phyloP scores from a whole-genome alignment of 2,329 filamentous ascomycete genomes.

The Sordariomycetes sp. region DNA sequence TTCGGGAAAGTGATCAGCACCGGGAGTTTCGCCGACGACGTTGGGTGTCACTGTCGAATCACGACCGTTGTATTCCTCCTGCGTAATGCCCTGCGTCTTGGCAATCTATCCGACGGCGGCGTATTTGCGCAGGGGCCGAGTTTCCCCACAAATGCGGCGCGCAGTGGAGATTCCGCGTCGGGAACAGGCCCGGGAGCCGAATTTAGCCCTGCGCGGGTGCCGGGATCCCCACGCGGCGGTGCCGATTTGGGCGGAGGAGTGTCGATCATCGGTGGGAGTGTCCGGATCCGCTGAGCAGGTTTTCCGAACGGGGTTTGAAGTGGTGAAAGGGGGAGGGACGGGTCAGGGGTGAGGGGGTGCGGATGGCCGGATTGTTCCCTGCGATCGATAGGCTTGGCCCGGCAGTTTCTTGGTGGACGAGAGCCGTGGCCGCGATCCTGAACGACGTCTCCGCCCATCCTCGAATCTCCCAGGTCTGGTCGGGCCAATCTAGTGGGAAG shows the following conservation, averaged over 20 bases:
- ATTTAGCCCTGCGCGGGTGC: not conserved
- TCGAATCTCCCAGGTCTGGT: not conserved
- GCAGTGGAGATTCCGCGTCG: not conserved
- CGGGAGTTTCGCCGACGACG: not conserved
- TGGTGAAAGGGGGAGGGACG: too few relatives aligned
- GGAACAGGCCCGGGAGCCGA: constrained; percentile 1
- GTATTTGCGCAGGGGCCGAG: not conserved
- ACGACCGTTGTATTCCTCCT: too few relatives aligned
- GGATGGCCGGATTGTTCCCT: too few relatives aligned
- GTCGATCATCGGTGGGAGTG: not conserved
- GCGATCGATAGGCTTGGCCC: too few relatives aligned
- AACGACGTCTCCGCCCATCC: not conserved
- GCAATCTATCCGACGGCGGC: not conserved
- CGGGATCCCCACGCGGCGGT: not conserved
- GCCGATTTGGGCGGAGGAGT: not conserved
- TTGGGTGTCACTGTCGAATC: too few relatives aligned
- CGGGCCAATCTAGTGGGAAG: not conserved
- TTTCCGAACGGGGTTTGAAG: too few relatives aligned
- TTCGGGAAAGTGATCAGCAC: not conserved
- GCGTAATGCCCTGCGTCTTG: not conserved
- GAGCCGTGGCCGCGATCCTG: not conserved
- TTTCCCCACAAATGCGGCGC: constrained; percentile 3
- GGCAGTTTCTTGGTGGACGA: not conserved
- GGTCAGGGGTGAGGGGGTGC: too few relatives aligned
- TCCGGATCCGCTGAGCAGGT: too few relatives aligned